Evolutionary conservation across 306 rosid species (phyloP), one percentile per base, ranked within the genome.

Genomic region (Trifolium repens): DNA sequence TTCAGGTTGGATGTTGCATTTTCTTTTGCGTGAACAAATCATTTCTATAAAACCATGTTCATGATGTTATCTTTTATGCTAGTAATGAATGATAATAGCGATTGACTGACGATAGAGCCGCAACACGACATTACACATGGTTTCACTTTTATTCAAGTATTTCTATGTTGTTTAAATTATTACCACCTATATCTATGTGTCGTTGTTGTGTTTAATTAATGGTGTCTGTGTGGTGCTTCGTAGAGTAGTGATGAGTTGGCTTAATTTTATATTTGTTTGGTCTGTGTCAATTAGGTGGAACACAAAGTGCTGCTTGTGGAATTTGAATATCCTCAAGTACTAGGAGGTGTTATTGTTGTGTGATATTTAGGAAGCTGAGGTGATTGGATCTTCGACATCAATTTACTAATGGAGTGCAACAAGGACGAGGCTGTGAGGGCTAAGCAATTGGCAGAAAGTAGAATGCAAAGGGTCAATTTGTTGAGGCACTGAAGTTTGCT

Each of bases 351-450:
- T 46, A 13, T 12, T 46, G 14, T 13, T 46, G 52, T 13, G 52
- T 13, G 52, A 46, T 46, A 13, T 35, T 78, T 32, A 59, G 49
- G 58, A 54, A 42, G 58, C 43, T 80, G 44, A 37, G 73, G 60
- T 72, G 73, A 61, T 55, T 84, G 72, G 50, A 37, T 37, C 22
- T 75, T 80, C 54, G 72, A 67, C 66, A 72, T 78, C 54, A 32
- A 47, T 72, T 67, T 80, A 50, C 52, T 64, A 40, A 94, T 94
- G 98, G 98, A 94, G 80, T 94, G 96, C 81, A 94, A 94, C 91
- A 94, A 86, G 84, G 97, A 91, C 2, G 96, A 91, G 82, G 98
- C 97, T 57, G 0, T 81, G 73, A 87, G 83, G 87, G 97, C 98
- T 11, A 85, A 82, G 90, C 60, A 84, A 63, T 53, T 91, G 53